Evolutionary conservation across 202 grass and related monocot genomes (phyloP), one percentile per base, ranked within the genome.

Genomic region (Panicum hallii): DNA sequence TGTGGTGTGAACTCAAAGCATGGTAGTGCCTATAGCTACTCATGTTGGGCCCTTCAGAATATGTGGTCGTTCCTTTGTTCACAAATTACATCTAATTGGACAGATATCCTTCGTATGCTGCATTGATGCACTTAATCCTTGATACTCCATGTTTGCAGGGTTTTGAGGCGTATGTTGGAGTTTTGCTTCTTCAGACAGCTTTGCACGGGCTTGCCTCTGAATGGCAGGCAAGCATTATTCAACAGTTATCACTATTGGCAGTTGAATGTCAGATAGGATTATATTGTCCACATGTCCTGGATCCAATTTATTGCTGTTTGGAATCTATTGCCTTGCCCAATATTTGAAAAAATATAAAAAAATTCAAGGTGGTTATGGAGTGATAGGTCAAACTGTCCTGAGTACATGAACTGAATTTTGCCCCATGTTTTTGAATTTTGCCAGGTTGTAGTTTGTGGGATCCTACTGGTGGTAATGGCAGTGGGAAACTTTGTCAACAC

Each of bases 401-500:
- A 69, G 62, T 82, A 1, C 5, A 82, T 52, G 13, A 70, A 84
- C 40, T 26, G 63, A 84, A 78, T 2, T 11, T 52, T 72, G 54
- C 43, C 40, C 23, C 9, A 1, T 38, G 8, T 34, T 65, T 65
- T 83, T 44, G 12, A 9, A 50, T 82, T 82, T 72, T 62, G 54
- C 28, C 87, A 99, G 97, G 93, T 93, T 43, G 83, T 94, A 72
- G 91, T 88, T n/a, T 94, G 97, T 56, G 93, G 97, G 72, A 79
- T 94, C 73, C 83, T 99, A 84, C 88, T 99, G 53, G 87, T 99
- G 83, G 88, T 97, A 83, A 97, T 99, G 97, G 97, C 97, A 63
- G 90, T 97, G 0, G 97, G 97, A 34, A 99, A 99, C 84, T 99
- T 99, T 64, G 66, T 85, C 67, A 97, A 99, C 85, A 99, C 97